Percentiles rank a stretch among this genome's conserved stretches.
Conservation (phyloP, 306 rosid species). For the Rosa rugosa region DNA sequence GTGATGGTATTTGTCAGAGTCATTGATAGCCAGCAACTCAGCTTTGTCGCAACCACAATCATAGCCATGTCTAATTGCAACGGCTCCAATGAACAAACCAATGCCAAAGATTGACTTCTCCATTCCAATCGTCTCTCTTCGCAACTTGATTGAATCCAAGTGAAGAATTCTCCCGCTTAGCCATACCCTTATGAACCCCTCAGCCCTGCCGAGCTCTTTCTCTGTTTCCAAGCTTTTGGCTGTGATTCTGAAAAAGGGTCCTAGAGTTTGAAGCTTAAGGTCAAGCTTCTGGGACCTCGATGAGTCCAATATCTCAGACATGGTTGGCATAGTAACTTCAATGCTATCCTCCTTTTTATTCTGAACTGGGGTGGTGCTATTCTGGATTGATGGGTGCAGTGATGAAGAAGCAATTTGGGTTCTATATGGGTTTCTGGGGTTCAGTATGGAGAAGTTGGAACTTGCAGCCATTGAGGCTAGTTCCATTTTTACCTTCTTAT, state of each 20-base stretch:
- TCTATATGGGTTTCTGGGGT: conserved; percentile 13
- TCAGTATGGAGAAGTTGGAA: background rate
- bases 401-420: conserved; percentile 20
- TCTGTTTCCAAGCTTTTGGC: conserved; percentile 56
- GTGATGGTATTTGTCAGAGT: conserved; percentile 72
- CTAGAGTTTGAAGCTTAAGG: conserved; percentile 70
- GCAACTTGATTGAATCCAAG: conserved; percentile 75
- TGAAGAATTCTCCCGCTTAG: conserved; percentile 65
- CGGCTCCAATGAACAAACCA: conserved; percentile 87
- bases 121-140: conserved; percentile 70
- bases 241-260: conserved; percentile 87
- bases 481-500: conserved; percentile 13
- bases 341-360: background rate
- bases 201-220: conserved; percentile 72
- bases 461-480: conserved; percentile 12
- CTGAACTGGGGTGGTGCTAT: background rate
- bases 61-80: conserved; percentile 73
- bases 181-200: conserved; percentile 73
- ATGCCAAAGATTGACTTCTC: conserved; percentile 87
- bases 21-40: conserved; percentile 81
- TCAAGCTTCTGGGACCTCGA: conserved; percentile 63
- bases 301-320: conserved; percentile 64
- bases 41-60: conserved; percentile 69
- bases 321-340: conserved; percentile 45
- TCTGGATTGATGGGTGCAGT: background rate